These are phyloP conservation scores for Globisporangium spinosum DNA, from an alignment of 352 stramenopile species.

Conservation along the genomic window DNA sequence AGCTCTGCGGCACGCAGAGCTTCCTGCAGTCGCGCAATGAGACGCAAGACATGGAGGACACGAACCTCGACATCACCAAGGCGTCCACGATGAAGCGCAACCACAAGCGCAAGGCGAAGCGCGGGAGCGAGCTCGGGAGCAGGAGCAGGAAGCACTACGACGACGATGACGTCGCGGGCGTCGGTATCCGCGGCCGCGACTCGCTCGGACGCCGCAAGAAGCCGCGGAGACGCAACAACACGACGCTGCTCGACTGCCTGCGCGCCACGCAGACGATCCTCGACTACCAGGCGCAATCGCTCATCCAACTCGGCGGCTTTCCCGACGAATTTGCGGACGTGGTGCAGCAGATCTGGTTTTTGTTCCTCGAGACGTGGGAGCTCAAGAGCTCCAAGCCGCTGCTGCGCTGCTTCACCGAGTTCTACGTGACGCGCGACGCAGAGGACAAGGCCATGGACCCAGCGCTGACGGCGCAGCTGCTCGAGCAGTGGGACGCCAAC, in stretches of 20 bases:
- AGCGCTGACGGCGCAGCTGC: slow-evolving; percentile 47
- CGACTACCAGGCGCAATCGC: slow-evolving; percentile 39
- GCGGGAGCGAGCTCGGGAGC: neutral
- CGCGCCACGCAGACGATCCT: slow-evolving; percentile 61
- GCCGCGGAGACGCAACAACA: slow-evolving; percentile 18
- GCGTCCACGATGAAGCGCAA: slow-evolving; percentile 30
- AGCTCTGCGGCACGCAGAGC: slow-evolving; percentile 82
- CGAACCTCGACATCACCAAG: slow-evolving; percentile 39
- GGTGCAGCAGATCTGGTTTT: slow-evolving; percentile 65
- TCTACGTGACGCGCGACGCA: slow-evolving; percentile 30
- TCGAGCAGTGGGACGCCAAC: slow-evolving; percentile 69
- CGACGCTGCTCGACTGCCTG: slow-evolving; percentile 54
- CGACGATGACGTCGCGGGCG: neutral
- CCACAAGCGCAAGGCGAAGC: slow-evolving; percentile 35
- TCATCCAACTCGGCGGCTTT: slow-evolving; percentile 38
- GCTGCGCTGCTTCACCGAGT: slow-evolving; percentile 73
- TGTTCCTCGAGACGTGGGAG: slow-evolving; percentile 62
- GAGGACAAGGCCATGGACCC: slow-evolving; percentile 48
- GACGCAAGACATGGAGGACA: slow-evolving; percentile 79
- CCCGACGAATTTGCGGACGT: slow-evolving; percentile 38
- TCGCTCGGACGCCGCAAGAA: slow-evolving; percentile 1
- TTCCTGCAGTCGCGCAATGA: slow-evolving; percentile 80
- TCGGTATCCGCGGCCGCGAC: slow-evolving; percentile 1
- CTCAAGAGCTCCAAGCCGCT: slow-evolving; percentile 52
- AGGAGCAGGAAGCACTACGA: neutral